A percentile compares a stretch with the other conserved stretches of the same genome.
phyloP scores from a whole-genome alignment of 441 rosid genomes.

The Erysimum cheiri region DNA sequence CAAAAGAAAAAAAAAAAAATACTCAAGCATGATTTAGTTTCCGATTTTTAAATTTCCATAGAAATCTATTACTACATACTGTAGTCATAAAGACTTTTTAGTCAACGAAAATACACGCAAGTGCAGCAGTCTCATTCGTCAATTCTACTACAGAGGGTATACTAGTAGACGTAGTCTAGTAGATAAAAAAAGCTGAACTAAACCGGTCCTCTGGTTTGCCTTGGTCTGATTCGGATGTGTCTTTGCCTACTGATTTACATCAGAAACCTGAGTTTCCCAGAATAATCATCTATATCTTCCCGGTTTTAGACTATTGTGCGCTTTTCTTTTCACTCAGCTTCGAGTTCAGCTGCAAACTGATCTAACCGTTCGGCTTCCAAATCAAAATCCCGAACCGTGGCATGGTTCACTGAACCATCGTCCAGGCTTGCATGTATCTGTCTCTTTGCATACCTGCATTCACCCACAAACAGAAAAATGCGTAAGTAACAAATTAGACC shows the following conservation, averaged over 20 bases:
- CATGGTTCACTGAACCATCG: conserved; percentile 83
- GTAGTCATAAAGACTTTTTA: neutral
- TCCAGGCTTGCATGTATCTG: conserved; percentile 84
- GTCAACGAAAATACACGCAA: neutral
- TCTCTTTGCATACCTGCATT: conserved; percentile 83
- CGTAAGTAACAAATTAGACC: conserved; percentile 9
- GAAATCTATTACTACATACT: too few relatives aligned
- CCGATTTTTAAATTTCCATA: neutral
- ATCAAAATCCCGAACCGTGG: conserved; percentile 64
- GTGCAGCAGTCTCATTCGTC: neutral
- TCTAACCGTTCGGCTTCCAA: conserved; percentile 72
- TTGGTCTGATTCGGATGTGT: conserved; percentile 4
- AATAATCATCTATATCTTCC: conserved; percentile 11
- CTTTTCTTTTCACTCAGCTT: conserved; percentile 57
- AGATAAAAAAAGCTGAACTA: neutral
- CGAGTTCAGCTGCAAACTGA: conserved; percentile 90
- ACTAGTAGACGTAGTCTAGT: neutral
- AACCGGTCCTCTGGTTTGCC: neutral
- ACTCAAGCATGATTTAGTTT: neutral
- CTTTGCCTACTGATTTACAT: conserved; percentile 15
- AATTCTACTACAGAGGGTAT: neutral
- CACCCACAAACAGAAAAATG: conserved; percentile 14
- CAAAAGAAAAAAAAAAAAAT: neutral
- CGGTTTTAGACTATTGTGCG: conserved; percentile 11
- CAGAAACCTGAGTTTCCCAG: conserved; percentile 13